Base-by-base conservation (phyloP, 306 rosid species). In the Lotus japonicus region DNA sequence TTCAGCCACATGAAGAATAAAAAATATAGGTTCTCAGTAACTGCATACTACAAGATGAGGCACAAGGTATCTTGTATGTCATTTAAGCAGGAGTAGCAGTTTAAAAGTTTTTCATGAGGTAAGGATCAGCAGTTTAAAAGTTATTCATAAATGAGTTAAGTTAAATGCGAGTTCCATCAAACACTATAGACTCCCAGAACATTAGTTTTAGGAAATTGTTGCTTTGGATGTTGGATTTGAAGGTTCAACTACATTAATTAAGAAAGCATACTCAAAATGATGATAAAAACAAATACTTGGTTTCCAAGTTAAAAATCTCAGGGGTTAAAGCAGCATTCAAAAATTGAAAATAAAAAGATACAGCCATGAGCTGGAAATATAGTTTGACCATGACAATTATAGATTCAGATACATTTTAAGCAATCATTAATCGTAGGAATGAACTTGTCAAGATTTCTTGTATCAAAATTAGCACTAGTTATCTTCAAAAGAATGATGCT, bases 151-250 rank as follows among this genome's bases (percentile, higher is more conserved):
- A 64, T 14, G 39, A 39, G 15, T 41, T 55, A 46, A 58, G 21
- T 56, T 38, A 15, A 58, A 48, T 21, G n/a, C n/a, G 43, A 60
- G 73, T 16, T 17, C 58, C 71, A 38, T 18, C 19, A 43, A 72
- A 59, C 66, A 14, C 19, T 16, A 55, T 5, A 66, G 26, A 58
- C 19, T 28, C 76, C 58, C 23, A 2, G 52, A 66, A 57, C 58
- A 33, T 13, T 58, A 17, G 19, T 17, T 70, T 56, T 39, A 77
- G 36, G 44, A 77, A 52, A 70, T 77, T 62, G 58, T 31, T 38
- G 21, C 62, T 56, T 39, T 10, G 39, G 41, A 45, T 38, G 61
- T 68, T 53, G 46, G 59, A 71, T 26, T 26, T 26, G 33, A 26
- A 26, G 33, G 33, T 26, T 26, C 5, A 26, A 26, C 33, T 2